Evolutionary conservation across 495 filamentous ascomycete species (phyloP).

Genomic region (Staphylotrichum longicolle): DNA sequence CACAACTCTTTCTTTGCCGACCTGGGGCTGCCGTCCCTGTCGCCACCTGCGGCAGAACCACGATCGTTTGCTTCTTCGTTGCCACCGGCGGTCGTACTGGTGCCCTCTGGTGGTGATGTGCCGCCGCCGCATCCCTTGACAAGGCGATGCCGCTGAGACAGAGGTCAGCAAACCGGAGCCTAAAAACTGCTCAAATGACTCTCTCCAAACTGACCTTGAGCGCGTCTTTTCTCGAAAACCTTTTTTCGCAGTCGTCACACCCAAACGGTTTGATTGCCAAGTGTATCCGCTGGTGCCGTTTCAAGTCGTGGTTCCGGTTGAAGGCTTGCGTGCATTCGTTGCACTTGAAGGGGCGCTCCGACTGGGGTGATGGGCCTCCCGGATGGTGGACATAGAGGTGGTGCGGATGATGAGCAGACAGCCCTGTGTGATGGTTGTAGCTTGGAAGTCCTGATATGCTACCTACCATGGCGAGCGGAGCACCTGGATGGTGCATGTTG

Average conservation of each 20-base stretch:
- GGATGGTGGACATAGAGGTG: conserved; percentile 32
- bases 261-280: conserved; percentile 94
- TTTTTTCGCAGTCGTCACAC: conserved; percentile 89
- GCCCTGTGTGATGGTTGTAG: conserved; percentile 51
- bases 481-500: conserved; percentile 70
- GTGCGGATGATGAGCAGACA: conserved; percentile 40
- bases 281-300: conserved; percentile 93
- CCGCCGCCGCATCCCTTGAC: conserved; percentile 83
- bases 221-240: conserved; percentile 94
- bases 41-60: conserved; percentile 5
- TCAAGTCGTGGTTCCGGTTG: conserved; percentile 95
- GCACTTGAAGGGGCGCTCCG: conserved; percentile 78
- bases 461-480: conserved; percentile 66
- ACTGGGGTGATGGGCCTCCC: conserved; percentile 34
- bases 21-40: conserved; percentile 16
- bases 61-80: conserved; percentile 10
- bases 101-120: conserved; percentile 23
- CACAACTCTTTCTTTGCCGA: conserved; percentile 9
- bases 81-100: neutral
- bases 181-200: neutral
- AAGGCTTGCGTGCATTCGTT: conserved; percentile 90
- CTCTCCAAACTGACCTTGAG: conserved; percentile 67
- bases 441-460: conserved; percentile 50
- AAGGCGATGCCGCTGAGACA: conserved; percentile 80
- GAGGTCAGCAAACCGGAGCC: conserved; percentile 34